Evolutionary conservation across 208 protist genomes (phyloP).

Genomic region (Trypanosoma boissoni): DNA sequence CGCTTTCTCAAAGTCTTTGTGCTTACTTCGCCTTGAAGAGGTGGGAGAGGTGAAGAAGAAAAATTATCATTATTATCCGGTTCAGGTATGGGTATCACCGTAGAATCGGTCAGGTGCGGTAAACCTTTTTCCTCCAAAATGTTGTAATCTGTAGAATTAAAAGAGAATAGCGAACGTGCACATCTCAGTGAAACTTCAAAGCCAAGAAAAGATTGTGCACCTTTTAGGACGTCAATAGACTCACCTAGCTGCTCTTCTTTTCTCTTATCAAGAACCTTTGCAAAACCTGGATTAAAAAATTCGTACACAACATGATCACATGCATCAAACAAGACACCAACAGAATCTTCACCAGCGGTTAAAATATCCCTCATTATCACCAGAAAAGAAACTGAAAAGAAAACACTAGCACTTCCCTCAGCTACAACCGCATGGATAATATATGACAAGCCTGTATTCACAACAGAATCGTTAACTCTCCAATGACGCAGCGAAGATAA

Average conservation of each 20-base stretch:
- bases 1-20: no score
- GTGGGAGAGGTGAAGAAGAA: no score
- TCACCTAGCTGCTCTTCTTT: conserved; percentile 24
- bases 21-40: no score
- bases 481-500: conserved; percentile 70
- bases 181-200: conserved; percentile 86
- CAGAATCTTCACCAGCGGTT: conserved; percentile 56
- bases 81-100: conserved; percentile 36
- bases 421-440: conserved; percentile 63
- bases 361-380: conserved; percentile 76
- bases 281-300: conserved; percentile 83
- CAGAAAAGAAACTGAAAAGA: conserved; percentile 77
- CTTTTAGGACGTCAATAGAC: conserved; percentile 37
- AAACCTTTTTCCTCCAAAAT: conserved; percentile 81
- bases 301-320: conserved; percentile 80
- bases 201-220: conserved; percentile 74
- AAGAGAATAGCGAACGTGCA: conserved; percentile 73
- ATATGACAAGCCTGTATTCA: conserved; percentile 76
- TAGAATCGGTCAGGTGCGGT: conserved; percentile 54
- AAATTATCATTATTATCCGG: conserved; percentile 14
- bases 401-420: conserved; percentile 47
- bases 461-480: conserved; percentile 71
- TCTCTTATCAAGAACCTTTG: conserved; percentile 50
- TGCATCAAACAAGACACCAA: conserved; percentile 61
- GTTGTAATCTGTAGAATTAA: conserved; percentile 65